Percentiles rank a stretch among this genome's conserved stretches.
Evolutionary conservation across 306 rosid genomes (phyloP).

Genomic region (Carpinus viminea): DNA sequence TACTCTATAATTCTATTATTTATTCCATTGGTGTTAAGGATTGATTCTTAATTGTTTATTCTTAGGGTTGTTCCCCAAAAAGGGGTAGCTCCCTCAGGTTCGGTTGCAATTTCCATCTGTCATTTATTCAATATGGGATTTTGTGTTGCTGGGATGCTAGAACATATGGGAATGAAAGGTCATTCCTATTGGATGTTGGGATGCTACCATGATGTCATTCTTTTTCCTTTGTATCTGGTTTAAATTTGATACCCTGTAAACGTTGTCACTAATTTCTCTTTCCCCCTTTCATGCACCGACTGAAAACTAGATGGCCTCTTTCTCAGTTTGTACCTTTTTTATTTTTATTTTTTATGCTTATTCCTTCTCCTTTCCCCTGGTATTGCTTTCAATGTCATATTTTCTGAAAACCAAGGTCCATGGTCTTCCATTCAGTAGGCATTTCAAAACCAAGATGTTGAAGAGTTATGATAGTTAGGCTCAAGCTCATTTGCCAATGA

Average conservation of each 20-base stretch:
- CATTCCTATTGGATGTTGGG: slow-evolving; percentile 43
- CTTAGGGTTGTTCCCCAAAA: slow-evolving; percentile 58
- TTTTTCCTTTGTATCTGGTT: slow-evolving; percentile 43
- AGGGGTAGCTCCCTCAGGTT: slow-evolving; percentile 49
- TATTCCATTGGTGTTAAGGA: slow-evolving; percentile 44
- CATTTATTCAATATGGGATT: slow-evolving; percentile 39
- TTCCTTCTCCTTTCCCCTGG: background rate
- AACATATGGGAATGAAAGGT: slow-evolving; percentile 56
- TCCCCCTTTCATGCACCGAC: slow-evolving; percentile 38
- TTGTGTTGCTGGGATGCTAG: slow-evolving; percentile 46
- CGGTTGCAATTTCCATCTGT: slow-evolving; percentile 35
- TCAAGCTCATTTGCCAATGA: no score
- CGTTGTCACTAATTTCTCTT: slow-evolving; percentile 41
- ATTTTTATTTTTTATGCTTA: background rate
- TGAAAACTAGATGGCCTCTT: slow-evolving; percentile 35
- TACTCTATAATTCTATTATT: slow-evolving; percentile 40
- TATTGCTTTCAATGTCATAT: background rate
- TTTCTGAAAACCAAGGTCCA: background rate
- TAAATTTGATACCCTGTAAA: slow-evolving; percentile 46
- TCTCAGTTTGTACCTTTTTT: slow-evolving; percentile 10
- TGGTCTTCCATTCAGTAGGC: background rate
- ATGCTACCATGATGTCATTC: slow-evolving; percentile 30
- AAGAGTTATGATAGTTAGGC: background rate
- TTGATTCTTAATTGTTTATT: slow-evolving; percentile 61
- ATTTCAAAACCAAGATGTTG: background rate